phyloP scores from a whole-genome alignment of 192 early-diverging fungal genomes.

The Geosiphon pyriformis region DNA sequence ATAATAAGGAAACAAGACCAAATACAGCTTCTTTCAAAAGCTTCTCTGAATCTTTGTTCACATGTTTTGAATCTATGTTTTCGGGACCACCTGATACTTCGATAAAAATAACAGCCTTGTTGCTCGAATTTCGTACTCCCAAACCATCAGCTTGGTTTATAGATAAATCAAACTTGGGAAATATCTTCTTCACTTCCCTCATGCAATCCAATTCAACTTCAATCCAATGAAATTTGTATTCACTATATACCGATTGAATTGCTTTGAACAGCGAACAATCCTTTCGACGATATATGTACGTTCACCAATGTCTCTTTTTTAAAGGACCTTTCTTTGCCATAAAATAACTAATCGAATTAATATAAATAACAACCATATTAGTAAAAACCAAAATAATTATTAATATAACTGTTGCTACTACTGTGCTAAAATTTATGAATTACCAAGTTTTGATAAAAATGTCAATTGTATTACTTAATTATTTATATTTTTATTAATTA shows the following conservation, averaged over 20 bases:
- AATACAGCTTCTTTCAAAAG: constrained; percentile 21
- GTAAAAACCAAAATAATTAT: no score
- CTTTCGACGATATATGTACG: constrained; percentile 16
- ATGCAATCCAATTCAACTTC: constrained; percentile 14
- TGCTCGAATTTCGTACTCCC: constrained; percentile 16
- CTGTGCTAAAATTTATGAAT: no score
- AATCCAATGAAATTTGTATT: constrained; percentile 23
- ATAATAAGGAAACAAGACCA: constrained; percentile 15
- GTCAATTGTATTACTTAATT: no score
- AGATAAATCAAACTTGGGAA: constrained; percentile 10
- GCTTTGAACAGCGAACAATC: constrained; percentile 15
- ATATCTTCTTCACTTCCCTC: constrained; percentile 3
- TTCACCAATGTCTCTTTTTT: constrained; percentile 10
- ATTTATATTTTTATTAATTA: no score
- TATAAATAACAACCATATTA: constrained; percentile 15
- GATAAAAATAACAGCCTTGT: constrained; percentile 17
- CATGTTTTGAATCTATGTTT: constrained; percentile 2
- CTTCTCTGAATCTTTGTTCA: constrained; percentile 17
- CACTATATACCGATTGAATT: constrained; percentile 20
- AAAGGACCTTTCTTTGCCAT: constrained; percentile 6
- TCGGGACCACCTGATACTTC: constrained; percentile 10
- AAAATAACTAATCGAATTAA: constrained; percentile 13
- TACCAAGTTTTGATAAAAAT: no score
- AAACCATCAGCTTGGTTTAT: constrained; percentile 21
- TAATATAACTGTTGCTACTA: no score